Evolutionary conservation across 73 alveolate genomes (phyloP), one percentile per base, ranked within the genome.

Genomic region (Breviolum minutum): DNA sequence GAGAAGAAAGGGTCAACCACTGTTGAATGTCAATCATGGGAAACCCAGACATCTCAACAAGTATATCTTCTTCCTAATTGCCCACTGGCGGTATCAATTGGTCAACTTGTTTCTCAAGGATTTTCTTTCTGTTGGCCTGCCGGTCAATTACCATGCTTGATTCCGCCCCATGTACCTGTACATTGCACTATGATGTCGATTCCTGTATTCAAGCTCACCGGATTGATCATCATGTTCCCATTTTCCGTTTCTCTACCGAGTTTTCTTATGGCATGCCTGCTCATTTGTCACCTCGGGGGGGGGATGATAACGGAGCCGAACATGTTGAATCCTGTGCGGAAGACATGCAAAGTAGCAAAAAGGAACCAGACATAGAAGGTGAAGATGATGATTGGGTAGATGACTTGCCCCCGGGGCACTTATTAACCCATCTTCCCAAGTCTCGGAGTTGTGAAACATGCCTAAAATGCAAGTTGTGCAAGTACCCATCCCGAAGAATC

Each of bases 161-260:
- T 30, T 12, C 66, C 70, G 3, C 95, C 95, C 26, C 77, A 84
- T 22, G 71, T 74, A 12, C 74, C 19, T 40, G 54, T 40, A 40
- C 54, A 3, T 40, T 40, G 54, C 54, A 40, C 54, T 40, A 40
- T 40, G 54, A 40, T 40, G 54, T 40, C 54, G 54, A 40, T 40
- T 40, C 54, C 60, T 10, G 7, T 7, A 7, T 54, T 13, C 11
- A 40, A 11, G 94, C 94, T 20, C 26, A 84, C 62, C 94, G 94
- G 10, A 20, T 84, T 20, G 94, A 84, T 8, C 94, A 84, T 61
- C n/a, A 60, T 61, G 94, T 84, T 9, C 94, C 94, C 19, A 30
- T 87, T 26, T 66, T 87, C 30, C 26, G 89, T 24, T 14, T 81
- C 14, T 11, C 68, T 14, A 32, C 69, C 11, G 70, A 48, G 11